Percentiles rank a stretch among this genome's conserved stretches.
Conservation (phyloP, 2,329 filamentous ascomycete genomes). For the Plectosphaerella cucumerina region DNA sequence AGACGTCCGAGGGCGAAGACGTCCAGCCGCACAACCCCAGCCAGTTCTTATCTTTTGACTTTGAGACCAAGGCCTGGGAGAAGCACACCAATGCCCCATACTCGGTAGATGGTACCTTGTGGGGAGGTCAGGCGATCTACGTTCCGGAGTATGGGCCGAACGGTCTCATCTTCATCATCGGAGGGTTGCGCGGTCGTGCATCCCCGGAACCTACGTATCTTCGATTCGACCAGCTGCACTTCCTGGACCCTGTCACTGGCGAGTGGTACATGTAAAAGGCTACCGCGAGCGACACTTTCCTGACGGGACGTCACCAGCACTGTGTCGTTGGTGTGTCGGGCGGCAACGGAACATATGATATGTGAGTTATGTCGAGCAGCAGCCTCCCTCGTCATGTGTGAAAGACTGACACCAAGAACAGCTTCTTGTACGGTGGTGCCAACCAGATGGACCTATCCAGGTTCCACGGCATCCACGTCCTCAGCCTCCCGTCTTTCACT, state of each 20-base stretch:
- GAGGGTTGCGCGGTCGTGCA: background rate
- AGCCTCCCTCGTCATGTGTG: background rate
- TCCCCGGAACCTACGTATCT: background rate
- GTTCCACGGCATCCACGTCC: background rate
- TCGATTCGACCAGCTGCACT: background rate
- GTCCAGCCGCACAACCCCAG: slow-evolving; percentile 7
- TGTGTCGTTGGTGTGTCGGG: background rate
- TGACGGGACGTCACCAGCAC: background rate
- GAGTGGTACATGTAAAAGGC: background rate
- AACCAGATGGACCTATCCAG: background rate
- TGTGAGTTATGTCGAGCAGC: background rate
- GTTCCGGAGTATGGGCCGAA: background rate
- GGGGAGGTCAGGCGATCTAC: background rate
- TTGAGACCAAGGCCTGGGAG: slow-evolving; percentile 4
- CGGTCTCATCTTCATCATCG: background rate
- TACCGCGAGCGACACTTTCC: background rate
- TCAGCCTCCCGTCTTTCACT: background rate
- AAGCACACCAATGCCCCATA: background rate
- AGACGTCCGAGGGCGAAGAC: slow-evolving; percentile 6
- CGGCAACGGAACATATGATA: background rate
- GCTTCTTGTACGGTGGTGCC: background rate
- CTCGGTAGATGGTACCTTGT: background rate
- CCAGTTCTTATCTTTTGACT: slow-evolving; percentile 10
- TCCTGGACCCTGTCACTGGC: background rate
- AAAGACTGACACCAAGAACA: background rate